A percentile compares a stretch with the other conserved stretches of the same genome.
Evolutionary conservation across 192 early-diverging fungal species (phyloP).

Genomic region (Coemansia sp.): DNA sequence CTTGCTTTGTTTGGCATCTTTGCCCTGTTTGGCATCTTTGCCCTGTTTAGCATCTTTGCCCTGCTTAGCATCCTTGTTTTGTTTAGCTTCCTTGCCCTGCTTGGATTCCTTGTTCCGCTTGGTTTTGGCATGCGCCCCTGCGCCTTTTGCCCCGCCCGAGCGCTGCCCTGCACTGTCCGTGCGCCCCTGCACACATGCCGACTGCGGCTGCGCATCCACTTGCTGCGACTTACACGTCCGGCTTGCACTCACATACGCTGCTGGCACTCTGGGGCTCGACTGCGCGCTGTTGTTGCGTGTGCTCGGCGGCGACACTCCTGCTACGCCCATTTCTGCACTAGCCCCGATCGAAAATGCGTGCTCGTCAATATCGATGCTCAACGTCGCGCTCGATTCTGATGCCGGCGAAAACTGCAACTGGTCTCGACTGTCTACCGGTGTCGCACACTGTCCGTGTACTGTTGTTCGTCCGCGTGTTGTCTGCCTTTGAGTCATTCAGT

Average conservation of each 20-base stretch:
- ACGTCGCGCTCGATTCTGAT: slow-evolving; percentile 9
- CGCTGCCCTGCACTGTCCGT: neutral
- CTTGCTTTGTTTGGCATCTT: neutral
- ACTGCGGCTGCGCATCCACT: slow-evolving; percentile 6
- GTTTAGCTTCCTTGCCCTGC: neutral
- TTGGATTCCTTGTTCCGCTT: neutral
- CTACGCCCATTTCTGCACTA: slow-evolving; percentile 10
- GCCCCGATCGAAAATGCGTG: slow-evolving; percentile 2
- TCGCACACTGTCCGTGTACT: slow-evolving; percentile 1
- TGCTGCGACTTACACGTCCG: slow-evolving; percentile 12
- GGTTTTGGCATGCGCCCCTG: neutral
- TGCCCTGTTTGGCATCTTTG: neutral
- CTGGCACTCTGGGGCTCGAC: slow-evolving; percentile 24
- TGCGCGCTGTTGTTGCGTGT: slow-evolving; percentile 35
- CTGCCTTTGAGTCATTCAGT: slow-evolving; percentile 3
- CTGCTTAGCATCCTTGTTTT: neutral
- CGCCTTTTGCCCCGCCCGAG: neutral
- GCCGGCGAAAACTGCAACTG: slow-evolving; percentile 3
- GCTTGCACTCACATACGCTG: neutral
- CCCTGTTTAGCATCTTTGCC: neutral
- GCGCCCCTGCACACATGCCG: neutral
- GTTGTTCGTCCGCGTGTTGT: neutral
- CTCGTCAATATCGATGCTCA: slow-evolving; percentile 11
- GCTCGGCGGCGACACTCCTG: slow-evolving; percentile 20
- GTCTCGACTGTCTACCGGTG: neutral